Evolutionary conservation across 139 green algal genomes (phyloP), one percentile per base, ranked within the genome.

Genomic region (Trebouxia sp.): DNA sequence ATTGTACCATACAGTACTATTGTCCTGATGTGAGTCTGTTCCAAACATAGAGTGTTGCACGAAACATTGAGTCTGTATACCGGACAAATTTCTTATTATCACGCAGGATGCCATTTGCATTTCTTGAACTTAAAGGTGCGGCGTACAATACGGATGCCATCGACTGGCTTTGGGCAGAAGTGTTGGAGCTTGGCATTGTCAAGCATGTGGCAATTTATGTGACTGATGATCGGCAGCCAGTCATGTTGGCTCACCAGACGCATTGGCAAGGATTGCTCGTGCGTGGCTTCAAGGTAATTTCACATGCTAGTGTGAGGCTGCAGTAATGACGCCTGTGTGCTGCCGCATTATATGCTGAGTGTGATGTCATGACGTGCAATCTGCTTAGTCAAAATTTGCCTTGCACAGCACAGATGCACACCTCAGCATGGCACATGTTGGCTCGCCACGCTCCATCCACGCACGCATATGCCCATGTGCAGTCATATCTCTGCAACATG

Each of bases 111-210:
- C 83, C 83, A 0, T 51, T 81, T 45, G 28, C 85, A 14, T 76
- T 87, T 45, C 76, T 87, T 51, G 83, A 87, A 30, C 43, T 87
- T 9, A 87, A 87, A 37, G 79, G 62, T 8, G 62, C 42, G 6
- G 83, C 83, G 7, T 87, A 75, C 74, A 76, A 65, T 17, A n/a
- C 62, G 0, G 79, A 62, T 3, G 35, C 66, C 15, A 72, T 72
- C 28, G 62, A 72, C 26, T 75, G 65, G 62, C 76, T 42, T 35
- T 72, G 62, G 62, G 35, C 62, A 42, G 62, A 72, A 45, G 62
- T 72, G 62, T n/a, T 72, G 35, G 62, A 72, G 62, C 69, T 77
- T 35, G 41, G 41, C 42, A 47, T 77, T 24, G 69, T 55, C 35
- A 56, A 38, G 0, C 76, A 85, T 75, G 62, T 83, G n/a, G 82